A percentile compares a stretch with the other conserved stretches of the same genome.
These are phyloP conservation scores for Gyrodon lividus DNA, from an alignment of 768 basidiomycete species.

Conservation along the genomic window DNA sequence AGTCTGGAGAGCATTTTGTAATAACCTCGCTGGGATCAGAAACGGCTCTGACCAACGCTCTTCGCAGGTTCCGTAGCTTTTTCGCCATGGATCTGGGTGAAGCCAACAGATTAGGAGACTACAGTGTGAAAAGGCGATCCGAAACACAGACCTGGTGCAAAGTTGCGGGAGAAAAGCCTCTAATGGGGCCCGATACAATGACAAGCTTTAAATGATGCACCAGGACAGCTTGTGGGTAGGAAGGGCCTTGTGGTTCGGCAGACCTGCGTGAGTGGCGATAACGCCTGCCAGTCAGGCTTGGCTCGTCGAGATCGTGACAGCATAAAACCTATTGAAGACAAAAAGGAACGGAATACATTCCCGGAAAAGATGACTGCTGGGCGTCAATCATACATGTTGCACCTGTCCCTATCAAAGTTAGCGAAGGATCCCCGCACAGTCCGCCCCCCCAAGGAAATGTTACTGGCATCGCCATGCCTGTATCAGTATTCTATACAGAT, in stretches of 20 bases:
- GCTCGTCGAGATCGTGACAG: not conserved
- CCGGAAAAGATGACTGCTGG: not conserved
- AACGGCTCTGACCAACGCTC: conserved; percentile 20
- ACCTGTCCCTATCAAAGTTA: not conserved
- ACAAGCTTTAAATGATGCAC: not conserved
- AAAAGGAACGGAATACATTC: not conserved
- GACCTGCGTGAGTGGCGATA: not conserved
- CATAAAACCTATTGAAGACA: not conserved
- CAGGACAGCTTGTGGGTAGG: not conserved
- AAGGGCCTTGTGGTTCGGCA: too few relatives aligned
- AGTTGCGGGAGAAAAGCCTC: not conserved
- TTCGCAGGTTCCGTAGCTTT: conserved; percentile 8
- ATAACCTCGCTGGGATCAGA: conserved; percentile 12
- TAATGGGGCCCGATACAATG: not conserved
- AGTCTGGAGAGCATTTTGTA: conserved; percentile 2
- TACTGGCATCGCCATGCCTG: too few relatives aligned
- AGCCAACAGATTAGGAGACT: not conserved
- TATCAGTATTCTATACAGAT: too few relatives aligned
- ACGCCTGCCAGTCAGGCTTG: not conserved
- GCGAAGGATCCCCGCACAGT: not conserved
- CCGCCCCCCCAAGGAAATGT: not conserved
- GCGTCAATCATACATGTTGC: not conserved
- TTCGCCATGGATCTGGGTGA: conserved; percentile 6
- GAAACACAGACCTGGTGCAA: not conserved
- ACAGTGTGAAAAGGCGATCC: not conserved